Base-by-base conservation (phyloP, 2,329 filamentous ascomycete genomes). In the Amauroascus verrucosus region DNA sequence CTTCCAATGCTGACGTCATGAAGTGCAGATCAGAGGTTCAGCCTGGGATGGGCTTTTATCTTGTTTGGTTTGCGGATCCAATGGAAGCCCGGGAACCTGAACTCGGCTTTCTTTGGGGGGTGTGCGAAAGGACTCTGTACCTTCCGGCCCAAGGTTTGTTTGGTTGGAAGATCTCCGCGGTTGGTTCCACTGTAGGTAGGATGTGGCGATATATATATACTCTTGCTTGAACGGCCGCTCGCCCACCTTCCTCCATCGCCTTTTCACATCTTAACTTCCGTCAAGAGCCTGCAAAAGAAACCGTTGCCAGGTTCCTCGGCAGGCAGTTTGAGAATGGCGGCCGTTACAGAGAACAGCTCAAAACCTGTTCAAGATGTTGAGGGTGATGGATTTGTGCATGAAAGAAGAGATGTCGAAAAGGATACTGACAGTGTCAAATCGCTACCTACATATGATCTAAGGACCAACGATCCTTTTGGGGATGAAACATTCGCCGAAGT, bases 401-500 rank as follows among this genome's bases (percentile, higher is more conserved):
- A 33, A n/a, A 14, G 11, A 13, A 14, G 9, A 6, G 48, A 50
- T 41, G 22, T 22, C 13, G 41, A 44, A 18, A 52, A 52, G 18
- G 49, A 52, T 3, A 37, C 49, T 14, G 40, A 52, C 26, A 45
- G 28, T 18, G 30, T 46, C 9, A 46, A 52, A 14, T 45, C 28
- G 11, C 49, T 46, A n/a, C 59, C 61, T 14, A 48, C 58, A 14
- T 63, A 63, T 43, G 49, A 56, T 32, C 59, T 63, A 33, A 14
- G 24, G n/a, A 41, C 28, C 2, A 43, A 30, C 24, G 70, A 72
- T 59, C 64, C 68, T n/a, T 72, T 71, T 58, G 69, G 69, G 7
- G 60, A 72, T 54, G 69, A 72, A 56, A 64, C 66, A 35, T 59
- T 61, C 35, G 64, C 68, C 4, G 71, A 74, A 53, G 70, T 78